Percentiles rank a stretch among this genome's conserved stretches.
These are phyloP conservation scores for Prunus yedoensis DNA, from an alignment of 331 rosid species.

Conservation along the genomic window DNA sequence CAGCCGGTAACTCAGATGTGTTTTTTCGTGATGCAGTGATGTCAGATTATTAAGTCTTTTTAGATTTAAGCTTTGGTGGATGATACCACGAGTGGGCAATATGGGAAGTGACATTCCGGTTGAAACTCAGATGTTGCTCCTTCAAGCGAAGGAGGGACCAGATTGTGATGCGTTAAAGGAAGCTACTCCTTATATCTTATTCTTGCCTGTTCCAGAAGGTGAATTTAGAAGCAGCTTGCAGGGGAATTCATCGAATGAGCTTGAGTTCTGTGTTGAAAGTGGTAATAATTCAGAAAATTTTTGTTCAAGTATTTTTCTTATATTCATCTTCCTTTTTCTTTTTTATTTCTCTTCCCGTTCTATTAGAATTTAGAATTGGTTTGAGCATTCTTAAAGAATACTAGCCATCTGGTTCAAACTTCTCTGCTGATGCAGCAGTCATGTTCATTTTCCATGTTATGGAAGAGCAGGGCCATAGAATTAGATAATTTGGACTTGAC, in stretches of 20 bases:
- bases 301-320: background rate
- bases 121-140: slow-evolving; percentile 40
- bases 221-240: slow-evolving; percentile 42
- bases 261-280: slow-evolving; percentile 38
- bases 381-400: background rate
- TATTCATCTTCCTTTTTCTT: background rate
- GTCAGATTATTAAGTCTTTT: slow-evolving; percentile 30
- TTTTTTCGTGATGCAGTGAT: slow-evolving; percentile 25
- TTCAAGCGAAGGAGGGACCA: slow-evolving; percentile 23
- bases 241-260: slow-evolving; percentile 37
- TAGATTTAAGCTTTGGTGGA: slow-evolving; percentile 38
- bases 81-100: slow-evolving; percentile 39
- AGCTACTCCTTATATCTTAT: slow-evolving; percentile 27
- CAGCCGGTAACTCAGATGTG: background rate
- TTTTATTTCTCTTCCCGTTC: background rate
- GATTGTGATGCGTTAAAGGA: slow-evolving; percentile 17
- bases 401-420: background rate
- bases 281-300: slow-evolving; percentile 14
- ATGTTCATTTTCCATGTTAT: background rate
- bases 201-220: slow-evolving; percentile 38
- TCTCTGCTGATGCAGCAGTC: background rate
- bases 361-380: background rate
- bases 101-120: slow-evolving; percentile 38
- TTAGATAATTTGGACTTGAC: background rate
- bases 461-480: background rate